Evolutionary conservation across 345 rosid genomes (phyloP).

Genomic region (Salix koriyanagi): DNA sequence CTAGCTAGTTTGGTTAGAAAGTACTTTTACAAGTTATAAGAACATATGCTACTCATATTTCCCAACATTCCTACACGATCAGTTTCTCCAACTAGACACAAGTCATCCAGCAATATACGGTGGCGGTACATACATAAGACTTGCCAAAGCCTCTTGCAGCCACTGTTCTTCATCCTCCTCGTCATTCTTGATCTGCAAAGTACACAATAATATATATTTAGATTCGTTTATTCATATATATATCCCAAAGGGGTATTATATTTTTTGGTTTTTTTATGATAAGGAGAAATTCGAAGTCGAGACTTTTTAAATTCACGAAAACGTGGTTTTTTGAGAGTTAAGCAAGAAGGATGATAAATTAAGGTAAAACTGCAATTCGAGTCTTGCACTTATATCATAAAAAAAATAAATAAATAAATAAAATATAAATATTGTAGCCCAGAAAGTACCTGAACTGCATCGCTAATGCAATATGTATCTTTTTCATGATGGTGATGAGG

Average conservation of each 20-base stretch:
- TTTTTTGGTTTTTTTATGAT: background rate
- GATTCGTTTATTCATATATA: background rate
- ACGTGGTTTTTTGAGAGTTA: too few relatives aligned
- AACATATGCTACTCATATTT: background rate
- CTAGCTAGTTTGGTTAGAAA: slow-evolving; percentile 3
- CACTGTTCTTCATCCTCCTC: slow-evolving; percentile 56
- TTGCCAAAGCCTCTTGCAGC: slow-evolving; percentile 78
- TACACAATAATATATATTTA: background rate
- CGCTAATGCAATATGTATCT: slow-evolving; percentile 28
- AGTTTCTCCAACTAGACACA: background rate
- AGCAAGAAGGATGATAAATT: background rate
- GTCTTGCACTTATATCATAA: background rate
- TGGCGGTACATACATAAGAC: slow-evolving; percentile 45
- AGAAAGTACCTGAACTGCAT: slow-evolving; percentile 36
- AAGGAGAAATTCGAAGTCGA: background rate
- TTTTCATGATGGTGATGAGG: slow-evolving; percentile 27
- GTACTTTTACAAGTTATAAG: background rate
- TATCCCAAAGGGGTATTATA: background rate
- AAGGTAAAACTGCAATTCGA: background rate
- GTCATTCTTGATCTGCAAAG: slow-evolving; percentile 49
- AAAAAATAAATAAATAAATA: background rate
- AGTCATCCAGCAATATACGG: slow-evolving; percentile 39
- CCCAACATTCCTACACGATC: background rate
- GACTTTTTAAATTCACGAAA: background rate
- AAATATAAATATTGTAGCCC: background rate